Conservation (phyloP, 2,329 filamentous ascomycete genomes). For the Zymoseptoria tritici region DNA sequence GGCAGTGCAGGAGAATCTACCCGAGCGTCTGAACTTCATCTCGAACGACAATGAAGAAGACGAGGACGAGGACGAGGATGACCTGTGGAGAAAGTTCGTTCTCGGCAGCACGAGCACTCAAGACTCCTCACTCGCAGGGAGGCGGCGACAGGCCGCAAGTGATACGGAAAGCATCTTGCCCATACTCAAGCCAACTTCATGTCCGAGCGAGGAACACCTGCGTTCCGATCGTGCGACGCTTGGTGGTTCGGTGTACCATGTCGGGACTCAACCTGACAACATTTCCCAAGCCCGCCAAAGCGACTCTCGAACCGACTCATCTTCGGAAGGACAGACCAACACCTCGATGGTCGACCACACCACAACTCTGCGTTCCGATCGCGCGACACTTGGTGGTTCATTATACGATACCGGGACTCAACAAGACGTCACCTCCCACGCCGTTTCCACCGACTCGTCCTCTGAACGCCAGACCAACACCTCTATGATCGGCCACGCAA, state of each 20-base stretch:
- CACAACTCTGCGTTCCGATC: background rate
- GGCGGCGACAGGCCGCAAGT: background rate
- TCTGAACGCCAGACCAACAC: constrained; percentile 1
- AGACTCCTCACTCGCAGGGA: constrained; percentile 4
- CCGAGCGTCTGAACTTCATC: background rate
- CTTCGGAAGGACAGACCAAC: background rate
- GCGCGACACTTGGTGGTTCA: background rate
- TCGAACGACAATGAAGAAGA: background rate
- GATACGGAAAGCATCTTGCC: background rate
- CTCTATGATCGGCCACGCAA: constrained; percentile 12
- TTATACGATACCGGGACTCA: background rate
- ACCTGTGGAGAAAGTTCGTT: constrained; percentile 21
- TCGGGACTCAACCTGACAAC: too few species aligned
- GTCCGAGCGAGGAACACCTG: background rate
- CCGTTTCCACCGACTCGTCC: background rate
- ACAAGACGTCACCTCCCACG: background rate
- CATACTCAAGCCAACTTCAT: background rate
- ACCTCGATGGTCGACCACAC: too few species aligned
- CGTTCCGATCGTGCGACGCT: constrained; percentile 9
- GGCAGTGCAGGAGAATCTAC: background rate
- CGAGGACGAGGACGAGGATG: constrained; percentile 5
- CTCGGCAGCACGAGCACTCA: constrained; percentile 15
- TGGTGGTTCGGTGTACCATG: constrained; percentile 3
- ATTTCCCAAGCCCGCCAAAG: too few species aligned
- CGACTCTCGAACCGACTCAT: background rate